Conservation (phyloP, 768 basidiomycete genomes). For the Mycena leptocephala region DNA sequence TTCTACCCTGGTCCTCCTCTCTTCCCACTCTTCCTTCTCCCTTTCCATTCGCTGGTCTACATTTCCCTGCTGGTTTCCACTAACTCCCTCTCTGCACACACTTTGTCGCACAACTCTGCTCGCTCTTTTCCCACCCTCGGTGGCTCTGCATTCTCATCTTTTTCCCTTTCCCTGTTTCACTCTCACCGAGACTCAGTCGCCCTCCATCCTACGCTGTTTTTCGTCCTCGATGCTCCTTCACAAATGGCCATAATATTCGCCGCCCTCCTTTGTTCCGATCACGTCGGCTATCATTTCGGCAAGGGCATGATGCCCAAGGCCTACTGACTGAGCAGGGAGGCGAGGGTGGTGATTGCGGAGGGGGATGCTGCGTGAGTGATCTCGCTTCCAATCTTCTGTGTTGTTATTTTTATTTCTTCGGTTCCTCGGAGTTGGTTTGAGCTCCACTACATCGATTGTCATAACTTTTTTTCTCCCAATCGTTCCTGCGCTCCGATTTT, state of each 20-base stretch:
- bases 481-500: no score
- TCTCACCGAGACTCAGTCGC: not conserved
- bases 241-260: not conserved
- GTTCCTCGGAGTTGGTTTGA: no score
- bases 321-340: no score
- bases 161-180: not conserved
- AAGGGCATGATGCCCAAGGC: no score
- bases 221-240: not conserved
- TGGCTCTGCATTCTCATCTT: not conserved
- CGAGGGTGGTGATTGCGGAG: no score
- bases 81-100: no score
- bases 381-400: no score
- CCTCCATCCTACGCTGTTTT: not conserved
- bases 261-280: not conserved
- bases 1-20: not conserved
- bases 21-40: not conserved
- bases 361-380: no score
- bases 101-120: not conserved
- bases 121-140: not conserved
- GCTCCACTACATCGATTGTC: no score
- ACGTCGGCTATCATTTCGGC: not conserved
- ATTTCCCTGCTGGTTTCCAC: not conserved
- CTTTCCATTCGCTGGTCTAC: not conserved
- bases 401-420: no score
- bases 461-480: no score